Evolutionary conservation across 2,329 filamentous ascomycete species (phyloP), one percentile per base, ranked within the genome.

Genomic region (Colletotrichum costaricense): DNA sequence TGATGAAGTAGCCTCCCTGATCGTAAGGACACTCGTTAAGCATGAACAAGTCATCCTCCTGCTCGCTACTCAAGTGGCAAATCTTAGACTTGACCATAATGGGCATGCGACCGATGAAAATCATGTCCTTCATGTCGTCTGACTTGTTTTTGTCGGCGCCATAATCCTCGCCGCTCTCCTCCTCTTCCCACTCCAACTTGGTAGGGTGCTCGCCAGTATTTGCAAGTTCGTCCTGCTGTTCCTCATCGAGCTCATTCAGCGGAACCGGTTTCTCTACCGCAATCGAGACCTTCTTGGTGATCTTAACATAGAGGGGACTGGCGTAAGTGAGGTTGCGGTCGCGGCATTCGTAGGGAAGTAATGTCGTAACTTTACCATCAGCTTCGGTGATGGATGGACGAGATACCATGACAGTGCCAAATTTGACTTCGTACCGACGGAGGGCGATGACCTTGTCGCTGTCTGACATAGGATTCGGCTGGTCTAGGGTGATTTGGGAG

Each of bases 41-140:
- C 59, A 94, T 89, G 81, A 97, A 98, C 2, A 99, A 88, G 63
- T 94, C 93, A 66, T 97, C 93, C 76, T 98, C 96, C 62, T 91
- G 90, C 80, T 97, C 91, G 77, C 93, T 92, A 77, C 93, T 93
- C 77, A 99, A 85, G 76, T 97, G 94, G 83, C 97, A 99, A 78
- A 97, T 97, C 83, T 96, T 94, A 35, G 95, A 98, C 86, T 98
- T 98, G 78, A 99, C 89, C 97, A 99, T 99, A 80, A 98, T 95
- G 3, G 97, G 97, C 78, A 99, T 89, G 82, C 97, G 97, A 77
- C 97, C 97, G 75, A 98, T 95, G 82, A 97, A 98, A 49, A 98
- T 93, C 78, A 92, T 91, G 77, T 94, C 90, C 74, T 90, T 89
- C 79, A 92, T 89, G 24, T 89, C 87, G 70, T 88, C 87, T 14